Conservation (phyloP, 169 alveolate species). For the Plasmodium blacklocki region DNA sequence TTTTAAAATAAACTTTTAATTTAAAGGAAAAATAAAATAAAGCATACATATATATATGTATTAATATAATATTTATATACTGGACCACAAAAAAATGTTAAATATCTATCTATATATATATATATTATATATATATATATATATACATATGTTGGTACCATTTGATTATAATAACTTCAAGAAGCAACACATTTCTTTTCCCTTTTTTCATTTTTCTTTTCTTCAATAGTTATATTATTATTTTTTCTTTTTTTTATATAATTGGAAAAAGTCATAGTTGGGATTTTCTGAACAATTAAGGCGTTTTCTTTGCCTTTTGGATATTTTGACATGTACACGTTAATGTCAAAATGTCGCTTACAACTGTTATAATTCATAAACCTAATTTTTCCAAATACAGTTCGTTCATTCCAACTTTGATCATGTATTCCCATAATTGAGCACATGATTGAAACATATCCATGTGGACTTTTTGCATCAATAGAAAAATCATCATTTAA, state of each 20-base stretch:
- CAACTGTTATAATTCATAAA: conserved; percentile 86
- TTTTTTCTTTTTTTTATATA: conserved; percentile 53
- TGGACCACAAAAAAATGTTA: no score
- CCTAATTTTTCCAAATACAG: conserved; percentile 84
- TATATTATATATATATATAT: no score
- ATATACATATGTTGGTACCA: no score
- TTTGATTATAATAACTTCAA: neutral
- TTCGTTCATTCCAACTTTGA: conserved; percentile 86
- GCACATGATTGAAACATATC: conserved; percentile 86
- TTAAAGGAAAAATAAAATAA: no score
- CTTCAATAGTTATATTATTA: neutral
- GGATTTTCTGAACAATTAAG: conserved; percentile 62
- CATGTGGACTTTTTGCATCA: conserved; percentile 87
- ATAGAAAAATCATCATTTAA: conserved; percentile 84
- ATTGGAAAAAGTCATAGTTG: conserved; percentile 46
- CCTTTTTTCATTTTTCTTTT: neutral
- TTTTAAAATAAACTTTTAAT: no score
- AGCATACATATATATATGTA: no score
- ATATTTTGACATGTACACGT: conserved; percentile 65
- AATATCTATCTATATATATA: no score
- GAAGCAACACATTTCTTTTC: neutral
- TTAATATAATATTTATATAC: no score
- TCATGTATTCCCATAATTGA: conserved; percentile 86
- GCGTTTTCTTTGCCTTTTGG: conserved; percentile 74
- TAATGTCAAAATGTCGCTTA: conserved; percentile 81